Base-by-base conservation (phyloP, 2,329 filamentous ascomycete genomes). In the Trichoderma atroviride region DNA sequence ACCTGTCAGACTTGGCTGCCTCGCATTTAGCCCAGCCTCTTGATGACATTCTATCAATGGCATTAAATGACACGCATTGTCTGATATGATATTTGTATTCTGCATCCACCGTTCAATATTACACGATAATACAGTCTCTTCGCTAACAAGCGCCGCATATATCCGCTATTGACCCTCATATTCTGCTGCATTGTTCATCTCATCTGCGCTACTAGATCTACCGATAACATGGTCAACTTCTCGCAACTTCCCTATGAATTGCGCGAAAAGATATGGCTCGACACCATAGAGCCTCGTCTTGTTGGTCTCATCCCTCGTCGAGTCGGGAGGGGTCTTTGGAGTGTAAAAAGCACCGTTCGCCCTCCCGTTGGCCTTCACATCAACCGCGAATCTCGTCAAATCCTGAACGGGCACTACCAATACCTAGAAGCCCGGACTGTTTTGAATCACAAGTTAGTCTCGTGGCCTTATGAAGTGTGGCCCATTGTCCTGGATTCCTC, bases 191-290 rank as follows among this genome's bases (percentile, higher is more conserved):
- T 50, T 10, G 7, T 22, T 2, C 4, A 11, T 50, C 43, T 14
- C 37, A 10, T 24, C 31, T 14, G 9, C 47, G 33, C 10, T 31
- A 27, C 37, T n/a, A 24, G 19, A 9, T 14, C 40, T 33, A 19
- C 55, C n/a, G 9, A 11, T 6, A 66, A n/a, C n/a, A 67, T 67
- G 63, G 63, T 37, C 40, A 67, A 27, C 16, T 59, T 67, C 29
- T 27, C 37, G 29, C 55, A 59, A 7, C 53, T 67, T 7, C 63
- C 63, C 37, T 67, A 50, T 35, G 63, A 67, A 13, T 40, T 67
- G 24, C 63, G 63, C 24, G 63, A 67, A 19, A 67, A 59, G 55
- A 67, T 67, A 59, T 67, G 63, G 63, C 31, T 67, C 14, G 40
- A 35, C n/a, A 67, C 63, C 10, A 37, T 67, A 22, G 63, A 67